A percentile compares a stretch with the other conserved stretches of the same genome.
phyloP scores from a whole-genome alignment of 352 stramenopile species.

The Elongisporangium anandrum region DNA sequence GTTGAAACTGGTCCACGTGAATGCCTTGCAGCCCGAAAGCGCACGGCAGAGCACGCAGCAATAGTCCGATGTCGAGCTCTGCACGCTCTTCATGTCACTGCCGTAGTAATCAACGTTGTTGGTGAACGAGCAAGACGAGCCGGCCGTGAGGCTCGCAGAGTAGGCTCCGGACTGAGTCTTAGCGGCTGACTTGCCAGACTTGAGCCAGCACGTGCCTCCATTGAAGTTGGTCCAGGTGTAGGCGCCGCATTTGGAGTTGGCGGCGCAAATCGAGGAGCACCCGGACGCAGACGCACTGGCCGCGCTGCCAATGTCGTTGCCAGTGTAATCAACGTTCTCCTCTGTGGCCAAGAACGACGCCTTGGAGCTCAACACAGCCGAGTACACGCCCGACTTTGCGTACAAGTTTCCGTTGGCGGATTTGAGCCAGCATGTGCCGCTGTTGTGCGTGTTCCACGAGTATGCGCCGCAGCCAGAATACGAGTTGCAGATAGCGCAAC shows the following conservation, averaged over 20 bases:
- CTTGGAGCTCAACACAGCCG: conserved; percentile 13
- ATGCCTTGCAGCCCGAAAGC: conserved; percentile 27
- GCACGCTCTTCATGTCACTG: conserved; percentile 25
- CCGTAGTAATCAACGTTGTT: conserved; percentile 27
- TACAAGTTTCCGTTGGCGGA: neutral
- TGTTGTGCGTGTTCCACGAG: conserved; percentile 1
- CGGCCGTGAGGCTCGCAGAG: conserved; percentile 8
- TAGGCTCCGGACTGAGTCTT: conserved; percentile 6
- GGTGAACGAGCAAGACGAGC: conserved; percentile 16
- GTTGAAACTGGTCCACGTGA: conserved; percentile 46
- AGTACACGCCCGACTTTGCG: conserved; percentile 6
- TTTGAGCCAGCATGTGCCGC: conserved; percentile 5
- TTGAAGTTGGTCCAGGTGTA: conserved; percentile 49
- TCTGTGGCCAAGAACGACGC: conserved; percentile 18
- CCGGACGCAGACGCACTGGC: conserved; percentile 14
- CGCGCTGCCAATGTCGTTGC: conserved; percentile 16
- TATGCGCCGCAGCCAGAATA: neutral
- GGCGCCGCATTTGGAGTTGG: conserved; percentile 23
- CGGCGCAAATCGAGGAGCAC: conserved; percentile 27
- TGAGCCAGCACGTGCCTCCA: conserved; percentile 55
- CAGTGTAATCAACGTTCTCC: conserved; percentile 27
- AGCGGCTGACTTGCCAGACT: conserved; percentile 26
- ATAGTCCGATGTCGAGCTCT: conserved; percentile 11
- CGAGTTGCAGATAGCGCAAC: neutral
- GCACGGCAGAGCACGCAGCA: conserved; percentile 25